Evolutionary conservation across 768 basidiomycete species (phyloP).

Genomic region (Pulveroboletus sp.): DNA sequence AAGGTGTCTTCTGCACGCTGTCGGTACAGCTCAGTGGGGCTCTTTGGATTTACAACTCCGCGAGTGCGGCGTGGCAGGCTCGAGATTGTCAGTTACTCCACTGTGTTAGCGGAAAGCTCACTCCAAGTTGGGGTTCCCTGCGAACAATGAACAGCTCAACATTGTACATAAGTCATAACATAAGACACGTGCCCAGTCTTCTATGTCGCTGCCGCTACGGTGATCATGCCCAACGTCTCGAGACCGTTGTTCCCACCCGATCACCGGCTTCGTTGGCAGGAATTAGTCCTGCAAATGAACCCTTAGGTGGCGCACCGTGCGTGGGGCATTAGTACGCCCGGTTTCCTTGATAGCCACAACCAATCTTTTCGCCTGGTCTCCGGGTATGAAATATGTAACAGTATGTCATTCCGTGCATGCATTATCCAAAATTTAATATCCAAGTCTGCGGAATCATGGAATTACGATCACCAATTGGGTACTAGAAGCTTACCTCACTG

Average conservation of each 20-base stretch:
- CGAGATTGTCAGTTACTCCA: too few species aligned
- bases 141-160: neutral
- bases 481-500: conserved; percentile 9
- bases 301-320: conserved; percentile 1
- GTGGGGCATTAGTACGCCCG: conserved; percentile 4
- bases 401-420: conserved; percentile 7
- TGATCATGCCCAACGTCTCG: neutral
- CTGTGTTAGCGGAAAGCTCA: neutral
- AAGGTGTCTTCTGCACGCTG: neutral
- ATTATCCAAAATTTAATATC: conserved; percentile 22
- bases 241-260: conserved; percentile 13
- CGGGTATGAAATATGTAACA: conserved; percentile 23
- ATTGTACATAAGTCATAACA: conserved; percentile 21
- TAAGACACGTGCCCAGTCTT: neutral
- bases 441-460: conserved; percentile 11
- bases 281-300: conserved; percentile 4
- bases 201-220: neutral
- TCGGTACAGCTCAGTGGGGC: neutral
- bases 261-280: conserved; percentile 2
- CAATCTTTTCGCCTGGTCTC: conserved; percentile 13
- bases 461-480: conserved; percentile 5
- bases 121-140: neutral
- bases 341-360: neutral
- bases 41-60: conserved; percentile 28
- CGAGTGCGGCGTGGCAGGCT: conserved; percentile 27